Base-by-base conservation (phyloP, 257 asterid genomes). In the Leptodermis oblonga region DNA sequence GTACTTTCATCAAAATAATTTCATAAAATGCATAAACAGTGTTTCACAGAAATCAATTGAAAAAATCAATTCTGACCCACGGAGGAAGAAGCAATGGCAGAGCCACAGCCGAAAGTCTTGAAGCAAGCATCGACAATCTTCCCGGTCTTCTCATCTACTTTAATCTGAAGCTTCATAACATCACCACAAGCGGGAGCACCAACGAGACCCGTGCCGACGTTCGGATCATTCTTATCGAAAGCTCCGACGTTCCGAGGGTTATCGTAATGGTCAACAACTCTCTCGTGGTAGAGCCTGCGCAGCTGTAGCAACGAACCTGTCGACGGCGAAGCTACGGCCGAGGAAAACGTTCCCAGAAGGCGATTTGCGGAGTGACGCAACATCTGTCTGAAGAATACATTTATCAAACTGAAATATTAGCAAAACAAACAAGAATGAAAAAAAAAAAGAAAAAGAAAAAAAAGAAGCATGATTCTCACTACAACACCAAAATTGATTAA, bases 151-250 rank as follows among this genome's bases (percentile, higher is more conserved):
- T 86, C 90, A 48, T 92, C 98, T 52, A 92, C 96, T 82, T 76
- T 88, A 54, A 92, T 90, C 73, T 92, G 96, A 65, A 92, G 77
- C 70, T 92, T 92, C 97, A 90, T 92, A 70, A 90, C 98, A 74
- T 92, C 98, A 12, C 98, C 98, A 46, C 98, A 92, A 6, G 98
- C 98, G 46, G 97, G 98, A 1, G 98, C 98, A 4, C 97, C 97
- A 15, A 92, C 97, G 28, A 92, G 88, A 4, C 97, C 98, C 58
- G 95, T 90, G 26, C 98, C 97, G 11, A 90, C 95, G 30, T 72
- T 51, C 0, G 93, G 87, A 42, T 92, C 97, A 75, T 69, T 87
- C 81, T 88, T 90, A 61, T 90, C 96, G 78, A 90, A 92, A 4
- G 98, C 83, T 0, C 98, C 98, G 28, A 92, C 93, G 75, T 92